Conservation (phyloP, 495 filamentous ascomycete genomes). For the Cladorrhinum samala region DNA sequence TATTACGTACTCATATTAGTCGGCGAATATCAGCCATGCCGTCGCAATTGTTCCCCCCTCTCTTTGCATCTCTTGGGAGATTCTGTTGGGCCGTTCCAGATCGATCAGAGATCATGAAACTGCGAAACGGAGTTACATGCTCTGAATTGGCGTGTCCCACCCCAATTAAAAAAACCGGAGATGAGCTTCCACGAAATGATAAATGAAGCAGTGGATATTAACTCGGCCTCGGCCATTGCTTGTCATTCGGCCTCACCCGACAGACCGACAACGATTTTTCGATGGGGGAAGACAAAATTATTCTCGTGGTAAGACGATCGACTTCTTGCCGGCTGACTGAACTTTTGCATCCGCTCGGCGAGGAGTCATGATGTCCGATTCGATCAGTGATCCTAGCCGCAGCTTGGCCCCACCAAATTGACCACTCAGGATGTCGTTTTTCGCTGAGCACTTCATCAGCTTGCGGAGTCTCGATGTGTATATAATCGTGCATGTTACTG, state of each 20-base stretch:
- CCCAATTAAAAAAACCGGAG: constrained; percentile 4
- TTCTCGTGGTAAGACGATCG: neutral
- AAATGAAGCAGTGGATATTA: constrained; percentile 3
- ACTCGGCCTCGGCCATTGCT: neutral
- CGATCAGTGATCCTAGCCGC: neutral
- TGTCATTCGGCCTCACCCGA: neutral
- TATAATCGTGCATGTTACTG: no score
- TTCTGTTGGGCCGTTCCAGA: no score
- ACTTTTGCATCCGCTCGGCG: neutral
- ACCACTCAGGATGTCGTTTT: neutral
- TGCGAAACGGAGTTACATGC: neutral
- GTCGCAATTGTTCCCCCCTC: no score
- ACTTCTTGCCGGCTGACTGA: no score
- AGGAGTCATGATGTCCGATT: neutral
- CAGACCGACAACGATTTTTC: no score
- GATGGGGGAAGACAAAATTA: no score
- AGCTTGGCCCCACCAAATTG: neutral
- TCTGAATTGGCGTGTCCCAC: constrained; percentile 1
- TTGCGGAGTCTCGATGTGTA: no score
- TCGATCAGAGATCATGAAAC: no score
- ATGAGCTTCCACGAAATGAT: neutral
- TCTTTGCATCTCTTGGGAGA: no score
- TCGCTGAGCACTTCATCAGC: no score
- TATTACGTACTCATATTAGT: no score
- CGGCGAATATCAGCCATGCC: no score